Evolutionary conservation across 2,329 filamentous ascomycete species (phyloP), one percentile per base, ranked within the genome.

Genomic region (Xylariaceae sp.): DNA sequence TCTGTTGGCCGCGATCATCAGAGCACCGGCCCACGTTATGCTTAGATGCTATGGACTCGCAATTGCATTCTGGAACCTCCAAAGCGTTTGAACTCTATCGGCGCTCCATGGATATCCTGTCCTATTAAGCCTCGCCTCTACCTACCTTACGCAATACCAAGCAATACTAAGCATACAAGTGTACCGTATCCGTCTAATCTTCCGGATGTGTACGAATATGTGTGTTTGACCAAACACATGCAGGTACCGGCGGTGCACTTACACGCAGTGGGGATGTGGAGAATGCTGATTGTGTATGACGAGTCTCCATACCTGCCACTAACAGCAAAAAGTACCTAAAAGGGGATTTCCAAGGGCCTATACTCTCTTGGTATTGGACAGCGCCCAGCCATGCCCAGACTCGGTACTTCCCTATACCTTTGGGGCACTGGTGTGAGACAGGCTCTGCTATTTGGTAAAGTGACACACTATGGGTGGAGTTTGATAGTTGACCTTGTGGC

Each of bases 21-120:
- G n/a, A n/a, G 54, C 23, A 27, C 43, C 26, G 32, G 24, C 29
- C 46, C 36, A 37, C 15, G 26, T 45, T 54, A 39, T 55, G 45
- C 41, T 53, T 32, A 43, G 46, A 42, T 18, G 36, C 53, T 26
- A 24, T 53, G 49, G 47, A 55, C 48, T 50, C 60, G 56, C 55
- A 61, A 55, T 50, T 40, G 29, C 45, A 57, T 55, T 54, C 60
- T 58, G 56, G 58, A 55, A 53, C 50, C 58, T 52, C 56, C 49
- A 58, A 54, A 58, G 55, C 47, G 54, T 56, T 60, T 51, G 53
- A 65, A 65, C 64, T 63, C 47, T 64, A 49, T 65, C 64, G 64
- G 63, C 56, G 40, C 54, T 52, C 41, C 61, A 50, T 53, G 58
- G 61, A 64, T 64, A 41, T 58, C 49, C 47, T 53, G 41, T 55